Conservation (phyloP, 306 rosid species). For the Aeschynomene evenia region DNA sequence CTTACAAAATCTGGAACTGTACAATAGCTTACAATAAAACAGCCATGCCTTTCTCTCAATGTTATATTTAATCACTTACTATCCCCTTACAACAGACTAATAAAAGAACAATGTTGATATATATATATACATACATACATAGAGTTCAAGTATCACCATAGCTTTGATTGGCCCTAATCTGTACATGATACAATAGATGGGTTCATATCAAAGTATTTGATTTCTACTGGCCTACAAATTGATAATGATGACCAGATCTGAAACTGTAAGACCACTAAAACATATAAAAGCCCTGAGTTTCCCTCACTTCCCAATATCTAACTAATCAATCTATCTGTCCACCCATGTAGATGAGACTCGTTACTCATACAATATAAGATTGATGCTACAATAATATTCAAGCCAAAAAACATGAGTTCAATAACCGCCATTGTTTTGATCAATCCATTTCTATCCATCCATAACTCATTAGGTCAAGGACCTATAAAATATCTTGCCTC, state of each 20-base stretch:
- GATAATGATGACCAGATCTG: background rate
- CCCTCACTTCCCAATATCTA: background rate
- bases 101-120: background rate
- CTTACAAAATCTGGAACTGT: slow-evolving; percentile 22
- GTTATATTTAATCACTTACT: background rate
- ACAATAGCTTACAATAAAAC: background rate
- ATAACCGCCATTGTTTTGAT: background rate
- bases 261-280: background rate
- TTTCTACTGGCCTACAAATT: background rate
- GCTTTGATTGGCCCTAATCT: background rate
- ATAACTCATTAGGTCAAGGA: slow-evolving; percentile 8
- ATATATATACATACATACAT: background rate
- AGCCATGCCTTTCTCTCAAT: slow-evolving; percentile 17
- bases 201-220: background rate
- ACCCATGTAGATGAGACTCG: slow-evolving; percentile 3
- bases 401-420: background rate
- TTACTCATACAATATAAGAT: background rate
- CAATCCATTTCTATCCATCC: background rate
- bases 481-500: background rate
- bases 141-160: background rate
- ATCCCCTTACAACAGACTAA: background rate
- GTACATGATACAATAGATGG: background rate
- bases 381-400: background rate
- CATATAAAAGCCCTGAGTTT: background rate
- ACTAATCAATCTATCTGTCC: background rate